Percentiles rank a stretch among this genome's conserved stretches.
These are phyloP conservation scores for Phlyctochytrium planicorne DNA, from an alignment of 192 early-diverging fungal species.

Conservation along the genomic window DNA sequence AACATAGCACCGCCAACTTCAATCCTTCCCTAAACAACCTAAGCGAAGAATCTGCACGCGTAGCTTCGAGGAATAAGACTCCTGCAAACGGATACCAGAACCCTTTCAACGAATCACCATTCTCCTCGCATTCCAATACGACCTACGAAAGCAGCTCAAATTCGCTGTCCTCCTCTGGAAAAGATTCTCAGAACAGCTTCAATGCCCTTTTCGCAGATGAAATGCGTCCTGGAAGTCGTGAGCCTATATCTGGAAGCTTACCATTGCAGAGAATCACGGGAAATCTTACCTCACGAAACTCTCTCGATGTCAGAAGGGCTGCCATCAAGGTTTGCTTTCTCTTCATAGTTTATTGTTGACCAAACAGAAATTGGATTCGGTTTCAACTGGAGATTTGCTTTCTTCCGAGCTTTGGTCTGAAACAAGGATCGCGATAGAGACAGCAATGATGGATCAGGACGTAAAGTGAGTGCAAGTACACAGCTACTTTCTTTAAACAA, in stretches of 20 bases:
- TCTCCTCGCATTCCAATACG: slow-evolving; percentile 41
- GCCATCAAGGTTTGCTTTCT: slow-evolving; percentile 40
- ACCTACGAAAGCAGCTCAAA: slow-evolving; percentile 31
- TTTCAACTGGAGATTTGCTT: slow-evolving; percentile 45
- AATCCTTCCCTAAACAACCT: neutral
- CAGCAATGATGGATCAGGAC: slow-evolving; percentile 41
- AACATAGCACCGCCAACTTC: neutral
- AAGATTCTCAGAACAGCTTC: slow-evolving; percentile 28
- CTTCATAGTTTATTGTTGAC: slow-evolving; percentile 7
- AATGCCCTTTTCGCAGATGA: slow-evolving; percentile 39
- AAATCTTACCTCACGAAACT: slow-evolving; percentile 36
- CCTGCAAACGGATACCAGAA: neutral
- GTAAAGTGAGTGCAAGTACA: slow-evolving; percentile 15
- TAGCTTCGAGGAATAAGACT: neutral
- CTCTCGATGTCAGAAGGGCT: slow-evolving; percentile 28
- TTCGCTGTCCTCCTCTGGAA: neutral
- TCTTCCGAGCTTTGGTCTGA: slow-evolving; percentile 53
- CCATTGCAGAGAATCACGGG: slow-evolving; percentile 12
- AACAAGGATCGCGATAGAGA: slow-evolving; percentile 34
- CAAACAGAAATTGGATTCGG: slow-evolving; percentile 35
- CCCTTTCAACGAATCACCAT: slow-evolving; percentile 18
- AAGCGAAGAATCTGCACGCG: neutral
- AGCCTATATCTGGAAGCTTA: neutral
- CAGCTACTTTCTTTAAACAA: neutral
- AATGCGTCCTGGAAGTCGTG: slow-evolving; percentile 10